These are phyloP conservation scores for Physcomitrium patens DNA, from an alignment of 225 moss, liverwort and hornwort species.

Conservation along the genomic window DNA sequence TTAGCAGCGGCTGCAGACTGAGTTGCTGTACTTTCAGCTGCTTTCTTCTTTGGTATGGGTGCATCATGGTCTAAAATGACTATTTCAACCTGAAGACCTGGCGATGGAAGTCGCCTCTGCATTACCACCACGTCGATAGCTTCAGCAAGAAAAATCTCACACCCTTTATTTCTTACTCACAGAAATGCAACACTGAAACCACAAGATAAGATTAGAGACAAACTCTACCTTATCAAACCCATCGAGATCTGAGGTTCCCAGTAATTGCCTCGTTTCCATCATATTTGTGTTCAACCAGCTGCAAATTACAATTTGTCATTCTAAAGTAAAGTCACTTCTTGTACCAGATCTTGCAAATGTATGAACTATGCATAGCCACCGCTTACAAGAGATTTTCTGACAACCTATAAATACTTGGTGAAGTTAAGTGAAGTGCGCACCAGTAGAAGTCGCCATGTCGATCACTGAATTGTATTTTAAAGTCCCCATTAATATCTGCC, in stretches of 20 bases:
- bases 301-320: slow-evolving; percentile 39
- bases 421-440: slow-evolving; percentile 38
- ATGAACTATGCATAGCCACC: too few relatives aligned
- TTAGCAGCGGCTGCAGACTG: slow-evolving; percentile 48
- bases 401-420: slow-evolving; percentile 4
- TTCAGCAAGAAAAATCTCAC: slow-evolving; percentile 1
- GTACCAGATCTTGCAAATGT: too few relatives aligned
- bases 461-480: slow-evolving; percentile 90
- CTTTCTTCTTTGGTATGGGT: slow-evolving; percentile 78
- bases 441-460: slow-evolving; percentile 99
- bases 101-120: slow-evolving; percentile 96
- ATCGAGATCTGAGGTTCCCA: slow-evolving; percentile 89
- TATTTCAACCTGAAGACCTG: slow-evolving; percentile 96
- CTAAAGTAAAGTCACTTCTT: neutral
- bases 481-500: slow-evolving; percentile 91
- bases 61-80: slow-evolving; percentile 96
- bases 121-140: slow-evolving; percentile 1
- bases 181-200: neutral
- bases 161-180: neutral
- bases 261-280: slow-evolving; percentile 93
- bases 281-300: slow-evolving; percentile 99
- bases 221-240: slow-evolving; percentile 89
- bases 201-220: neutral
- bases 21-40: slow-evolving; percentile 49
- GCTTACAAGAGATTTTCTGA: neutral